phyloP scores from a whole-genome alignment of 495 filamentous ascomycete genomes.

The Hapsidospora chrysogenum region DNA sequence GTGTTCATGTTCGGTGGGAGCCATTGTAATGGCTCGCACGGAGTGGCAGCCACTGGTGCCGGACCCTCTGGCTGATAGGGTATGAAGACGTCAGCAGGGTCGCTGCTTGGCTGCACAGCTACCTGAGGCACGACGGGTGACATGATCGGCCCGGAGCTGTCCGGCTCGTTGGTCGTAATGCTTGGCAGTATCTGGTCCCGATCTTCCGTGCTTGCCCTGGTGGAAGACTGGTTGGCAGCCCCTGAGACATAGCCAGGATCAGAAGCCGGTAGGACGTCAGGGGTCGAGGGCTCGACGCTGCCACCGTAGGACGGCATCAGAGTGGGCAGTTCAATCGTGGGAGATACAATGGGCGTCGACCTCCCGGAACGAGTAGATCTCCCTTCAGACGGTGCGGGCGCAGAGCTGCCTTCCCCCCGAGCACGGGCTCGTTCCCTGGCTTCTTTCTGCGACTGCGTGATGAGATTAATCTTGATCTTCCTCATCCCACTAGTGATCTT shows the following conservation, averaged over 20 bases:
- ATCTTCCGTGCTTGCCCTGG: too few relatives aligned
- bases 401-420: not conserved
- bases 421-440: conserved; percentile 9
- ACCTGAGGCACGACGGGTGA: too few relatives aligned
- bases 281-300: not conserved
- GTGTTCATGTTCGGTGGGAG: conserved; percentile 14
- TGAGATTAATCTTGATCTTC: conserved; percentile 59
- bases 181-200: too few relatives aligned
- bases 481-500: conserved; percentile 49
- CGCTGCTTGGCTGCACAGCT: too few relatives aligned
- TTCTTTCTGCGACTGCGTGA: conserved; percentile 55
- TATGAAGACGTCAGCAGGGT: conserved; percentile 13
- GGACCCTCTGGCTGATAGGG: conserved; percentile 23
- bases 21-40: conserved; percentile 16
- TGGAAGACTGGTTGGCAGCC: too few relatives aligned
- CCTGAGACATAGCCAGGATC: too few relatives aligned
- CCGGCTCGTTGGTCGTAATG: too few relatives aligned
- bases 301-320: conserved; percentile 3
- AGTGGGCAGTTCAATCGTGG: not conserved
- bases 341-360: not conserved
- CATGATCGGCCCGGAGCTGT: too few relatives aligned
- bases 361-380: not conserved
- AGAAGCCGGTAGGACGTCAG: not conserved
- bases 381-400: not conserved
- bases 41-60: conserved; percentile 5